A percentile compares a stretch with the other conserved stretches of the same genome.
phyloP scores from a whole-genome alignment of 2,329 filamentous ascomycete genomes.

The Aspergillus texensis region DNA sequence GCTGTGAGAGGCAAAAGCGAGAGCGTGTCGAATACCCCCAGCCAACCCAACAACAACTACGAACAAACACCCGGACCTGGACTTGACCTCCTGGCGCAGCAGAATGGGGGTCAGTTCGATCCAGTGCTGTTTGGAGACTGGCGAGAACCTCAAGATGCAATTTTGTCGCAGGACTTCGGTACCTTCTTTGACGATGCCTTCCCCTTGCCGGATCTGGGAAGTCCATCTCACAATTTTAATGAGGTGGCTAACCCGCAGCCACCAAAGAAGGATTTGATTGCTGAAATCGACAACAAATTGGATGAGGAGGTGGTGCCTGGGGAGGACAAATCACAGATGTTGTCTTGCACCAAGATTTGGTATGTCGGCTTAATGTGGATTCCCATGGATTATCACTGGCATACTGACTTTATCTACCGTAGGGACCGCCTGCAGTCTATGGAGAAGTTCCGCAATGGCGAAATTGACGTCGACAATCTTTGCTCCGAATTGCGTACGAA shows the following conservation, averaged over 20 bases:
- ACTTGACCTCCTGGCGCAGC: slow-evolving; percentile 72
- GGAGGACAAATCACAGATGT: slow-evolving; percentile 63
- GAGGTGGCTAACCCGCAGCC: slow-evolving; percentile 36
- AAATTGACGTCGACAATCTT: slow-evolving; percentile 89
- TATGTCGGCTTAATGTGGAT: slow-evolving; percentile 52
- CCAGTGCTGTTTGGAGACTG: slow-evolving; percentile 91
- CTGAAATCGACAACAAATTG: slow-evolving; percentile 71
- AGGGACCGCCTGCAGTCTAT: slow-evolving; percentile 91
- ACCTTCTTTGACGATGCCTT: slow-evolving; percentile 77
- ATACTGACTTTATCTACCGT: slow-evolving; percentile 45
- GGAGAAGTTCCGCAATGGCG: slow-evolving; percentile 83
- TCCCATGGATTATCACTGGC: background rate
- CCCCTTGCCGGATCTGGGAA: slow-evolving; percentile 73
- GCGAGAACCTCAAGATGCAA: slow-evolving; percentile 82
- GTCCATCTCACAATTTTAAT: slow-evolving; percentile 69
- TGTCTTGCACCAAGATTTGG: slow-evolving; percentile 93
- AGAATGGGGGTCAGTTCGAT: slow-evolving; percentile 85
- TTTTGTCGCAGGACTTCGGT: slow-evolving; percentile 73
- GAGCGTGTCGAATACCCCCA: slow-evolving; percentile 33
- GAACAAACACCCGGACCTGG: slow-evolving; percentile 33
- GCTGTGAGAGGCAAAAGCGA: slow-evolving; percentile 37
- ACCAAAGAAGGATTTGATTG: slow-evolving; percentile 71
- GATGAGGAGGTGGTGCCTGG: slow-evolving; percentile 68
- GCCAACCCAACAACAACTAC: slow-evolving; percentile 15
- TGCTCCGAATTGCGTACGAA: slow-evolving; percentile 94